Evolutionary conservation across 495 filamentous ascomycete genomes (phyloP), one percentile per base, ranked within the genome.

Genomic region (Neurospora sp.): DNA sequence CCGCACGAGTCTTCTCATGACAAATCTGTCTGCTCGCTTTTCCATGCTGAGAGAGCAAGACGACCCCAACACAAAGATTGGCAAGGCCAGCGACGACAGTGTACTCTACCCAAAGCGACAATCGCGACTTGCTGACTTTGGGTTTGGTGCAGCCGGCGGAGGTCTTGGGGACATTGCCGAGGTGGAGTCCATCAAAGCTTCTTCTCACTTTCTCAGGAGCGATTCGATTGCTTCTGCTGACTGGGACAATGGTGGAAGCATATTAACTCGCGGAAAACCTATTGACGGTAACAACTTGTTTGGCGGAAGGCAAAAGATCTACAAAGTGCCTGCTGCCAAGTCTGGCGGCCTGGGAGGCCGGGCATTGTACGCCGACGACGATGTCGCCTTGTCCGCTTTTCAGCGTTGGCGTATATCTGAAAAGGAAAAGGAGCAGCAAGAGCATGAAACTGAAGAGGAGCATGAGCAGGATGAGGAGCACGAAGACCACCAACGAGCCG

Each of bases 31-130:
- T 0, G 93, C 96, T 20, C 89, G 96, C 4, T 99, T 99, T 80
- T 98, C 95, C 75, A 98, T 99, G 92, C 81, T 99, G 20, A 84
- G 93, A 77, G 94, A 97, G 80, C 94, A 97, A 79, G 94, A 97
- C 77, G 94, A 98, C 77, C 94, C 94, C 5, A 89, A 84, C 69
- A 93, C 93, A 0, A 92, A 91, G 79, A 86, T 97, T 39, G 96
- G 94, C 54, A 97, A 97, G 81, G 94, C 94, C 27, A 96, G 92
- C 79, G 94, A 98, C 75, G 94, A 98, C 78, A 97, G 93, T 74
- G 94, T 98, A 31, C 80, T 98, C 11, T 92, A 90, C 73, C 93
- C 94, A 6, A 94, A 92, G 77, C 88, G 93, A 31, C 90, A 90
- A 70, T 95, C 93, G 10, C 86, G 90, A 72, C 81, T 95, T 81